Percentiles rank a stretch among this genome's conserved stretches.
Conservation (phyloP, 169 alveolate genomes). For the Plasmodium falciparum region DNA sequence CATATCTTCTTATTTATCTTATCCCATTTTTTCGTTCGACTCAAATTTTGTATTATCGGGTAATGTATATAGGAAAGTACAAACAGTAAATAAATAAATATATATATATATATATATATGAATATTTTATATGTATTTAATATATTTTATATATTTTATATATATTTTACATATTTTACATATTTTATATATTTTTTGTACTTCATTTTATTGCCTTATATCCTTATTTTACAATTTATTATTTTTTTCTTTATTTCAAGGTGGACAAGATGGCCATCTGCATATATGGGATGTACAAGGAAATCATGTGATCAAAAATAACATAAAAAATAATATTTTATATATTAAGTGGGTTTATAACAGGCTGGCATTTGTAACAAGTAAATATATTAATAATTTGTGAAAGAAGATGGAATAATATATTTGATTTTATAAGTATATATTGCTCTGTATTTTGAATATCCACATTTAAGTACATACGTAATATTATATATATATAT, state of each 20-base stretch:
- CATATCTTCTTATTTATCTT: constrained; percentile 13
- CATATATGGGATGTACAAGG: constrained; percentile 56
- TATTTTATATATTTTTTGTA: background rate
- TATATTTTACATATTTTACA: background rate
- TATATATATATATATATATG: background rate
- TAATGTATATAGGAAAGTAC: background rate
- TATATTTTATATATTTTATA: background rate
- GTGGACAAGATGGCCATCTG: constrained; percentile 65
- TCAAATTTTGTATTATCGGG: constrained; percentile 66
- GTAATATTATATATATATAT: too few relatives aligned
- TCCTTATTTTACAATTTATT: background rate
- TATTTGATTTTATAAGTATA: background rate
- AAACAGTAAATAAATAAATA: background rate
- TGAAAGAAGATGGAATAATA: background rate
- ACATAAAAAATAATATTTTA: constrained; percentile 51
- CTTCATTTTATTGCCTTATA: background rate
- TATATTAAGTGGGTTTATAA: constrained; percentile 62
- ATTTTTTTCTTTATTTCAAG: constrained; percentile 7
- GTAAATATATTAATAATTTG: constrained; percentile 23
- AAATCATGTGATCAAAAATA: constrained; percentile 40
- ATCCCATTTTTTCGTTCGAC: constrained; percentile 66
- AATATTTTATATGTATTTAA: background rate
- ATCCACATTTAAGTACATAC: too few relatives aligned
- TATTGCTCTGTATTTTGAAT: background rate
- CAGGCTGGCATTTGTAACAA: constrained; percentile 61